Evolutionary conservation across 1,284 basidiomycete species (phyloP), one percentile per base, ranked within the genome.

Genomic region (Sporisorium reilianum): DNA sequence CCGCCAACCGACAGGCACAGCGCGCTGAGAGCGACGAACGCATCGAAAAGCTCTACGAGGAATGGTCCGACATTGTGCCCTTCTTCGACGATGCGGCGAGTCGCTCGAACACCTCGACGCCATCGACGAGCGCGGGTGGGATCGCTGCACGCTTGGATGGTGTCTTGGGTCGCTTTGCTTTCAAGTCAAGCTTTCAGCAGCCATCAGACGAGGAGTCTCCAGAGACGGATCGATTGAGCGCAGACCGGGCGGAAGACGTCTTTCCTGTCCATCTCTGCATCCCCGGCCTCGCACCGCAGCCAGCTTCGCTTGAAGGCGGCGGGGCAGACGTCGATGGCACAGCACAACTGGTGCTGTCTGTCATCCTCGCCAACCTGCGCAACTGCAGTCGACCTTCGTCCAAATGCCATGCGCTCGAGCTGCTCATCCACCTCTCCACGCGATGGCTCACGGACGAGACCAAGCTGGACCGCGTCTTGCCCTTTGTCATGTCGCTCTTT

Each of bases 401-500:
- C 8, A 93, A 95, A 83, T 86, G 94, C 28, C 91, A 90, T 40
- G 93, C 92, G 0, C 86, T 99, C 51, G 94, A 97, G 77, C 88
- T 97, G 11, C 91, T 97, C 61, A 88, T 97, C 20, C 93, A 93
- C 1, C 87, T 98, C 6, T 89, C 90, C 4, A 89, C 89, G 2
- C 60, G 75, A 10, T 92, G 93, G 81, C 88, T 99, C 34, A 93
- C 92, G 0, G 97, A 99, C 81, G 96, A 98, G 84, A 94, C 94
- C 16, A 96, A 96, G 83, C 87, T 99, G 49, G 97, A 99, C 84
- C 90, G 95, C 4, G 90, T 98, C 85, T 87, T 97, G 2, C 97
- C 97, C 0, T 98, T 94, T 78, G 89, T 97, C 26, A 90, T 97
- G 6, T 92, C 95, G 45, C 87, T 98, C 12, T 86, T 97, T 22